Conservation (phyloP, 257 asterid species). For the Nicotiana otophora region DNA sequence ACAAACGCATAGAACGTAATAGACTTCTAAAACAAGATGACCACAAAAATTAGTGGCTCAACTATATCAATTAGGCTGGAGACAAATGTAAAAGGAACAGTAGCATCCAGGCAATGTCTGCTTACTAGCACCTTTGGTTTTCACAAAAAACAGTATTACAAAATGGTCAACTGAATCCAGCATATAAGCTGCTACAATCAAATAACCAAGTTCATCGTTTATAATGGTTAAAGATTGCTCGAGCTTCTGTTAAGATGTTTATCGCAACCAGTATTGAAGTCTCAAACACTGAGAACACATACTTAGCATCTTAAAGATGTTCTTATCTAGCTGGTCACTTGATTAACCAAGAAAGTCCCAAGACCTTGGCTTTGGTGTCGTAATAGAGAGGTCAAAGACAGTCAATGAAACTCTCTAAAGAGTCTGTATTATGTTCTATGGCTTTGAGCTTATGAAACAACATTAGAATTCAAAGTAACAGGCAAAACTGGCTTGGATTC, state of each 20-base stretch:
- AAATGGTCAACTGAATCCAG: neutral
- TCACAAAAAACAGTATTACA: neutral
- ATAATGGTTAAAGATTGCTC: neutral
- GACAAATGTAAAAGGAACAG: neutral
- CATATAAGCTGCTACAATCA: neutral
- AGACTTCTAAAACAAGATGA: neutral
- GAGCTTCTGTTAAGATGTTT: neutral
- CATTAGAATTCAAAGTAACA: neutral
- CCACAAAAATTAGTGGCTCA: neutral
- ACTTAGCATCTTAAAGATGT: neutral
- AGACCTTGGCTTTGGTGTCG: neutral
- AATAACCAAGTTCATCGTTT: neutral
- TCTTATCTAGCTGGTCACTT: neutral
- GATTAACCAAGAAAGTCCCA: neutral
- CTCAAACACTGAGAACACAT: neutral
- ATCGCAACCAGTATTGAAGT: neutral
- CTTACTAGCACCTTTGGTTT: neutral
- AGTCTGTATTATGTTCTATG: neutral
- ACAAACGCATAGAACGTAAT: neutral
- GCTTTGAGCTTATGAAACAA: neutral
- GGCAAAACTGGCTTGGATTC: neutral
- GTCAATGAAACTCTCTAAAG: neutral
- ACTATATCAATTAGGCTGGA: neutral
- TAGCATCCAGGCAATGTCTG: neutral
- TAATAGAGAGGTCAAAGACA: neutral